Base-by-base conservation (phyloP, 202 grass and related monocot species). In the Carex arenaria region DNA sequence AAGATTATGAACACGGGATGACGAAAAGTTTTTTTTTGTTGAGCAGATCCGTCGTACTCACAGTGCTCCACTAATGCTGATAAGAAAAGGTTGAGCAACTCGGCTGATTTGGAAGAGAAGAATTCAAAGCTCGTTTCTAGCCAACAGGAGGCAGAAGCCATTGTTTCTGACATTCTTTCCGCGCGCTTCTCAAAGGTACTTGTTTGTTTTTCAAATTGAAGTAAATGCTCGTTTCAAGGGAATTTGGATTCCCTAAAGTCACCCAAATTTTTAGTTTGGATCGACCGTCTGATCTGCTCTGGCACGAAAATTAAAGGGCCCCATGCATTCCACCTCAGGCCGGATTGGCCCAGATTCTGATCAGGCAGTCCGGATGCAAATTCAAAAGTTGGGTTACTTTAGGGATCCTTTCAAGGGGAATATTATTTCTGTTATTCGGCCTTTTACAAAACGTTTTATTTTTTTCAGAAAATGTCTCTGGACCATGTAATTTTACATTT, bases 381-480 rank as follows among this genome's bases (percentile, higher is more conserved):
- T 5, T 40, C 36, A 40, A 40, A 40, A 40, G 4, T 40, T 40
- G 36, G 36, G 36, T 40, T 40, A 40, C 36, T 40, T 40, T 40
- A 40, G 36, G 36, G 36, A 34, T 34, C 32, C 0, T 26, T 26
- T 26, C 26, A 26, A 26, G 26, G 26, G 26, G 26, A 26, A 26
- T 26, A 26, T 1, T 45, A 61, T 26, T 14, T 53, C 68, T 49
- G 28, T 17, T 57, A 32, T 8, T 57, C 2, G 3, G 15, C 17
- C 26, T 77, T 34, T 76, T 54, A 17, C 45, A 76, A 55, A 19
- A 1, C 42, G 0, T 51, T 56, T 51, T 26, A 70, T 86, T 84
- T 61, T 84, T 62, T 88, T 73, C 89, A 98, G 95, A 89, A 95
- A 93, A 98, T 98, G 89, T 90, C 83, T 17, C 89, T 98, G 30